Evolutionary conservation across 345 rosid species (phyloP), one percentile per base, ranked within the genome.

Genomic region (Eucalyptus polybractea): DNA sequence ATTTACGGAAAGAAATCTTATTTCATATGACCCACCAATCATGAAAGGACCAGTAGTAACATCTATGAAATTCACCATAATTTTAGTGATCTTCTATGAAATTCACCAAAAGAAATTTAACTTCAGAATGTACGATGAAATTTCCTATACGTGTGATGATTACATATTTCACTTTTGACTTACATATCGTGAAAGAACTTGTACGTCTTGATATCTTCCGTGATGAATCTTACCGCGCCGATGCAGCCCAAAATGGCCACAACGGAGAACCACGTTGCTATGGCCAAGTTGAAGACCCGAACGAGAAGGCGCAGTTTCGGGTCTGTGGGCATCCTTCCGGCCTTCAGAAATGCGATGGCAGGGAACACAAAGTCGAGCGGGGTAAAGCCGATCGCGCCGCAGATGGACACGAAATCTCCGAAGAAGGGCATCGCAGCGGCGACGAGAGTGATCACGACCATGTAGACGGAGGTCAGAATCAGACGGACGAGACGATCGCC

Each of bases 341-440:
- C 91, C 88, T 93, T 94, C 88, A 94, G 89, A 88, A 80, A 91
- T 58, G 95, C 94, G 54, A 93, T 22, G 6, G 94, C 94, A n/a
- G 96, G 96, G 91, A 94, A 92, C 53, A 94, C 93, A 60, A 94
- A 94, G 89, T 94, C 96, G 33, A 93, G 91, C 2, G 95, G 96
- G 42, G 94, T 93, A 87, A 94, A 93, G 51, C 95, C 94, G 7
- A 94, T 89, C 69, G 96, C 95, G 4, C 96, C 95, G 42, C 95
- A 94, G 85, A 92, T 93, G 60, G 96, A 91, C 86, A 94, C 94
- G 33, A 94, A 94, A 88, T 94, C 94, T 45, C 94, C 94, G 3
- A 94, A 94, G 60, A 92, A 94, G 4, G 95, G 95, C 94, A 93
- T 89, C 16, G 94, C 94, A 13, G 93, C 92, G 10, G 95, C 93